Conservation (phyloP, 805 yeast species). For the Yamadazyma laniorum region DNA sequence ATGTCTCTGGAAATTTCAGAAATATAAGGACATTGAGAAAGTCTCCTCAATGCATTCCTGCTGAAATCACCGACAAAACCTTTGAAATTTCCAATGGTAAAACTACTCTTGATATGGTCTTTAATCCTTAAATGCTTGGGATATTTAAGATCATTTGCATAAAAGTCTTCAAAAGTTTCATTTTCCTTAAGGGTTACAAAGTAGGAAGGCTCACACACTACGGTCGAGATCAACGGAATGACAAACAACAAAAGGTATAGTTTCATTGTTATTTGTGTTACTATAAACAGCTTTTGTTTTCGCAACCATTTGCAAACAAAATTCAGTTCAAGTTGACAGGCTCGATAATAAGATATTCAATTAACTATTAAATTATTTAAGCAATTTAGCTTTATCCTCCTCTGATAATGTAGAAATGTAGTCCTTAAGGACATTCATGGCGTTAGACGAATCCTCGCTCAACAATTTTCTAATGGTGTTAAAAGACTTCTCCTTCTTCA, state of each 20-base stretch:
- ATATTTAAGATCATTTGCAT: constrained; percentile 42
- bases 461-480: constrained; percentile 58
- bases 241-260: no score
- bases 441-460: constrained; percentile 30
- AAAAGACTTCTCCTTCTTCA: constrained; percentile 66
- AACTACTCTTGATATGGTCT: constrained; percentile 48
- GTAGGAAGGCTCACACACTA: no score
- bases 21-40: constrained; percentile 59
- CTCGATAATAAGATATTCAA: no score
- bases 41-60: constrained; percentile 43
- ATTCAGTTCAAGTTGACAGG: no score
- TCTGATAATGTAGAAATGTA: constrained; percentile 33
- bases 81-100: constrained; percentile 67
- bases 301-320: no score
- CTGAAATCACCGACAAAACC: constrained; percentile 68
- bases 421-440: constrained; percentile 35
- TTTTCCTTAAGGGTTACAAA: constrained; percentile 53
- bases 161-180: constrained; percentile 47
- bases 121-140: constrained; percentile 42
- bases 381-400: constrained; percentile 28
- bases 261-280: no score
- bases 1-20: constrained; percentile 70
- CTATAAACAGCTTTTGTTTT: no score
- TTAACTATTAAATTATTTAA: constrained; percentile 19
- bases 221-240: no score